Conservation (phyloP, 164 flowering plant species). For the Aristolochia californica region DNA sequence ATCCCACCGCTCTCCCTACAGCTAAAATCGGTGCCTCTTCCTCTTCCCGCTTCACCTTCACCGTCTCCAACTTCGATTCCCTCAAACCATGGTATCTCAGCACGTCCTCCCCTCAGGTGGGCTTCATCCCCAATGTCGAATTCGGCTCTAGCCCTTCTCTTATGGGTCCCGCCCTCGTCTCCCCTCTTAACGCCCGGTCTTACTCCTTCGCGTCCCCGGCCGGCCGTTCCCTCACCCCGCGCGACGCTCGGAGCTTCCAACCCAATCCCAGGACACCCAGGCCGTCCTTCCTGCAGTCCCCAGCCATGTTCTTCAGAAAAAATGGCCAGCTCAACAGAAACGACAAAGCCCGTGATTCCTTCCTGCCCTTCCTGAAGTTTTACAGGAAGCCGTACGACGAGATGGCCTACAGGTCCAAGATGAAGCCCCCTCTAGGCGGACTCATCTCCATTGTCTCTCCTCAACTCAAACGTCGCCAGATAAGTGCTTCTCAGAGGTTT, state of each 20-base stretch:
- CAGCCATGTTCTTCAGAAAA: constrained; percentile 60
- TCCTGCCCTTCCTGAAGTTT: constrained; percentile 51
- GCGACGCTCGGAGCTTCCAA: constrained; percentile 27
- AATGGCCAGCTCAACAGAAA: constrained; percentile 41
- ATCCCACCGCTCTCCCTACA: constrained; percentile 33
- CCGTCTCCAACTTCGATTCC: constrained; percentile 74
- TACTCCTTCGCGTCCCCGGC: constrained; percentile 85
- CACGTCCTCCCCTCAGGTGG: constrained; percentile 43
- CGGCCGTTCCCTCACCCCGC: constrained; percentile 34
- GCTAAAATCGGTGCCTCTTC: constrained; percentile 66
- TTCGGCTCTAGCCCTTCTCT: constrained; percentile 20
- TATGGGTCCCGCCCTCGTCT: constrained; percentile 60
- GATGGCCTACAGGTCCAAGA: constrained; percentile 85
- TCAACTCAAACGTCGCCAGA: constrained; percentile 57
- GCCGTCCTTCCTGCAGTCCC: constrained; percentile 85
- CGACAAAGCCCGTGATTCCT: constrained; percentile 56
- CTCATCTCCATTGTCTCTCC: constrained; percentile 85
- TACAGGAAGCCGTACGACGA: constrained; percentile 90
- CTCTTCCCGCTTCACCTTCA: constrained; percentile 84
- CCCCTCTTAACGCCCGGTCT: constrained; percentile 87
- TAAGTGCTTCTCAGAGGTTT: constrained; percentile 70
- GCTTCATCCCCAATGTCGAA: constrained; percentile 23
- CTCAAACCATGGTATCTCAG: constrained; percentile 94
- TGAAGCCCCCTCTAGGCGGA: constrained; percentile 98
- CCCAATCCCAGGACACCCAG: constrained; percentile 73